These are phyloP conservation scores for Leucaena leucocephala DNA, from an alignment of 306 rosid genomes.

Conservation along the genomic window DNA sequence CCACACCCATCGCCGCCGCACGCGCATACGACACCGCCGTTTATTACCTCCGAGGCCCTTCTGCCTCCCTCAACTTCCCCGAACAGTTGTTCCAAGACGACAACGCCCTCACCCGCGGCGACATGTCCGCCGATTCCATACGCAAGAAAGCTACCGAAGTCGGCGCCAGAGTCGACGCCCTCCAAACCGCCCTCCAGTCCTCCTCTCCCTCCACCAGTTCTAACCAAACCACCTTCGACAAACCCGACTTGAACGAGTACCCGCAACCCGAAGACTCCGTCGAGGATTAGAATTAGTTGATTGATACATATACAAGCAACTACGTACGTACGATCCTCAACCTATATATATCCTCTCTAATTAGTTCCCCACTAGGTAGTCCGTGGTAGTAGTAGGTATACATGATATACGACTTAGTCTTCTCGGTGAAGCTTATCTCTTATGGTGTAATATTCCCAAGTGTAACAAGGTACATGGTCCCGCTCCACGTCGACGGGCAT, in stretches of 20 bases:
- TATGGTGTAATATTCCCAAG: slow-evolving; percentile 12
- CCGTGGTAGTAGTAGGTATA: background rate
- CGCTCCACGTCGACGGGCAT: slow-evolving; percentile 2
- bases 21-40: slow-evolving; percentile 98
- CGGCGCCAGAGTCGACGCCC: slow-evolving; percentile 92
- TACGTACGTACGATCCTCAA: background rate
- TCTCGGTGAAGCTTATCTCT: background rate
- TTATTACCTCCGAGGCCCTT: slow-evolving; percentile 79
- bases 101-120: slow-evolving; percentile 40
- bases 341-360: background rate
- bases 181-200: slow-evolving; percentile 58
- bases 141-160: slow-evolving; percentile 85
- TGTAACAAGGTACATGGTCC: background rate
- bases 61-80: slow-evolving; percentile 91
- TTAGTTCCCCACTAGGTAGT: background rate
- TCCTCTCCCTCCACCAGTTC: slow-evolving; percentile 39
- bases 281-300: slow-evolving; percentile 31
- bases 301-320: background rate
- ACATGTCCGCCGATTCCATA: slow-evolving; percentile 82
- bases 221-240: slow-evolving; percentile 26
- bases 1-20: slow-evolving; percentile 83
- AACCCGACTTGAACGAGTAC: slow-evolving; percentile 84
- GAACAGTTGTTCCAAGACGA: slow-evolving; percentile 65
- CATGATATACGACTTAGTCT: background rate
- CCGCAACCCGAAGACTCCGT: slow-evolving; percentile 80